These are phyloP conservation scores for Chalciporus chontae DNA, from an alignment of 768 basidiomycete species.

Conservation along the genomic window DNA sequence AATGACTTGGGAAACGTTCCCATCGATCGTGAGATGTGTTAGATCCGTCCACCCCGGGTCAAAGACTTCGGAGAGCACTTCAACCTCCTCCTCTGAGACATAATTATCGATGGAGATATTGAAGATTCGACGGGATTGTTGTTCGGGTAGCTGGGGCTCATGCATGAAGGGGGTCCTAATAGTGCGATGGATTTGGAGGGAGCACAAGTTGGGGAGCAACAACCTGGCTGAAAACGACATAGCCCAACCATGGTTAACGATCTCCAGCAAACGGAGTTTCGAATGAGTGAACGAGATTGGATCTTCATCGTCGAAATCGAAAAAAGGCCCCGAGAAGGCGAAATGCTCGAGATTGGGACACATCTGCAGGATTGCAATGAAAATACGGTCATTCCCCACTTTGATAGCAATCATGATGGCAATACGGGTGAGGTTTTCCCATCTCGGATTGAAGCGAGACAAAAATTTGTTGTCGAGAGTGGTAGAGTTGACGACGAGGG, in stretches of 20 bases:
- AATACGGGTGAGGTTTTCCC: constrained; percentile 15
- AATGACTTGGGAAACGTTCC: too few species aligned
- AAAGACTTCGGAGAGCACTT: too few species aligned
- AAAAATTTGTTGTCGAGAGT: not conserved
- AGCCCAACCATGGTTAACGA: constrained; percentile 1
- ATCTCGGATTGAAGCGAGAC: constrained; percentile 10
- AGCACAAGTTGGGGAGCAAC: constrained; percentile 10
- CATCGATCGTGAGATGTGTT: too few species aligned
- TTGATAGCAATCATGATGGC: not conserved
- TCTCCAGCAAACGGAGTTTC: constrained; percentile 7
- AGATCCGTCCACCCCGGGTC: too few species aligned
- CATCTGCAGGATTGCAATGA: constrained; percentile 13
- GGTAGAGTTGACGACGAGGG: constrained; percentile 8
- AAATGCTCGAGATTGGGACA: constrained; percentile 19
- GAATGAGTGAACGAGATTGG: constrained; percentile 10
- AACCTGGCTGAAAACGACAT: constrained; percentile 3
- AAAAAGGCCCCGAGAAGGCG: constrained; percentile 2
- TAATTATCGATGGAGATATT: too few species aligned
- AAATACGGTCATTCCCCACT: not conserved
- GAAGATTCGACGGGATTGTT: too few species aligned
- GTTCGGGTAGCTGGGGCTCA: too few species aligned
- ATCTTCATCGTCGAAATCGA: not conserved
- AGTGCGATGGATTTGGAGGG: constrained; percentile 8
- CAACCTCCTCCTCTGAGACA: too few species aligned
- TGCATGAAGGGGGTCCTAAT: not conserved